Base-by-base conservation (phyloP, 2,329 filamentous ascomycete genomes). In the Fusarium floridanum region DNA sequence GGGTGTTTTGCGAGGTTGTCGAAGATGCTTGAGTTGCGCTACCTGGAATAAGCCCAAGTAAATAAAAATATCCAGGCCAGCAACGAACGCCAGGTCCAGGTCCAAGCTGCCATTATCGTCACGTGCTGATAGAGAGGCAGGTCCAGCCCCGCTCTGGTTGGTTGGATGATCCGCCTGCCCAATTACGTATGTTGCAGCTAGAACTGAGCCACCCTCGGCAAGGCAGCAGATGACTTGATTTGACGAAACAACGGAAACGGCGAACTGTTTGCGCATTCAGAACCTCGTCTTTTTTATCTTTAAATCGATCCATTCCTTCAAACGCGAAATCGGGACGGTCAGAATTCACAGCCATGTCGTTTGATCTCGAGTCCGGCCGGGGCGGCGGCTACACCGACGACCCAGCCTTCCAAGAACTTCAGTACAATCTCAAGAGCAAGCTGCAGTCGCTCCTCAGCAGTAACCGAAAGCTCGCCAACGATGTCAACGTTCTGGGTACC, bases 381-480 rank as follows among this genome's bases (percentile, higher is more conserved):
- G 87, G 91, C 70, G 91, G 93, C 82, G 93, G 93, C 81, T 99
- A 98, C 85, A 88, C 90, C 80, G 97, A 99, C 85, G 95, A 98
- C 82, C 97, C 97, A 61, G 95, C 95, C 75, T 99, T 98, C 88
- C 90, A 94, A 80, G 89, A 90, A 68, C 90, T 97, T 77, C 94
- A 95, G 72, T 92, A 94, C 80, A 89, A 93, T 68, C 90, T 98
- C 70, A 97, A 94, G 84, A 93, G 94, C 83, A 93, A 96, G 83
- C 89, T 99, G 61, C 98, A 98, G 86, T 91, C 92, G 71, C 89
- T 99, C 72, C 95, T 95, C 63, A 93, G 93, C 74, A 97, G 95
- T 83, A 96, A 98, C 78, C 92, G 94, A 66, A 92, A 94, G 68
- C 89, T 99, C 24, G 92, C 92, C 75, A 93, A 93, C 78, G 94